Evolutionary conservation across 768 basidiomycete species (phyloP), one percentile per base, ranked within the genome.

Genomic region (Leccinum incarnatum): DNA sequence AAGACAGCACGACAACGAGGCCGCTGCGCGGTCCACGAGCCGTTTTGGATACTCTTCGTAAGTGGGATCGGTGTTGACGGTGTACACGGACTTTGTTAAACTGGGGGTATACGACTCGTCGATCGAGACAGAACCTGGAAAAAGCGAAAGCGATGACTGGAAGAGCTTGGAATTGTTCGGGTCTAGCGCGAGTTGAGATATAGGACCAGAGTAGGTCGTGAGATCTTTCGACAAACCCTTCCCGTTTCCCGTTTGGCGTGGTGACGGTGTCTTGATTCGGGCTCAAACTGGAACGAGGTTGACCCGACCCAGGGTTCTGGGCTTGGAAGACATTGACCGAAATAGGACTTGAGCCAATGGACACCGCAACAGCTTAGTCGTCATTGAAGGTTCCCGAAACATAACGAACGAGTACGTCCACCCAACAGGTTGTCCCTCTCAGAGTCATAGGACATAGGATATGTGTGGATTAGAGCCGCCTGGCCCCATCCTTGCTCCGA

Each of bases 381-480:
- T 91, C 89, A 73, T 83, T 88, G 75, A 91, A 92, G n/a, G 77
- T 74, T 37, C 92, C 92, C 8, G 85, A 82, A 59, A 91, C 91
- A 72, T 94, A 94, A 47, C 89, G 83, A 55, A 97, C 93, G 54
- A 99, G 86, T 60, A 93, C 86, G 58, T 93, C 88, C 27, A 99
- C 95, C 97, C 97, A 99, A 56, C 79, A 27, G 1, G 8, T 27
- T 83, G 70, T 99, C 97, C 48, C 97, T 82, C 69, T 96, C 94
- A 46, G 81, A 76, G 74, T 99, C 97, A 69, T 94, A 0, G 97
- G 97, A 68, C 96, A 98, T 5, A 99, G 78, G 42, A 99, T 95
- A 69, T 98, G 96, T 92, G 84, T 30, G 89, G 79, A 66, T 83
- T 85, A 50, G 84, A 81, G 17, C 86, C 87, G 34, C 83, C 83